These are phyloP conservation scores for Gossypium anomalum DNA, from an alignment of 345 rosid species.

Conservation along the genomic window DNA sequence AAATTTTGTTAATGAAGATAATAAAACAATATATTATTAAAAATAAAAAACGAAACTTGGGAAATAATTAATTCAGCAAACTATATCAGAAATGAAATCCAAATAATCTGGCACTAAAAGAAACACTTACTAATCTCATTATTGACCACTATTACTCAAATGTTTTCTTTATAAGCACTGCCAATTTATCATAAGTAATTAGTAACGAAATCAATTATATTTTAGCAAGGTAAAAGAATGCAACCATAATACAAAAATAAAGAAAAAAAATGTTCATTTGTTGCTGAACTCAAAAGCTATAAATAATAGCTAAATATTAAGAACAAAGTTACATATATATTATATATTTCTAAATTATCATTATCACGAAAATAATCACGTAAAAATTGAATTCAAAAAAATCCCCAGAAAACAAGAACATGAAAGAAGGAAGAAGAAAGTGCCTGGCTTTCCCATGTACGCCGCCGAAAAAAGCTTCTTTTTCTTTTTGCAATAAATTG, in stretches of 20 bases:
- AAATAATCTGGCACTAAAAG: too few relatives aligned
- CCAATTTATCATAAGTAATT: too few relatives aligned
- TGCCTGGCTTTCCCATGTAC: conserved; percentile 72
- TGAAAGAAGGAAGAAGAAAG: conserved; percentile 6
- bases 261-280: neutral
- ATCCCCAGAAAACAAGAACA: neutral
- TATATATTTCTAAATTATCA: neutral
- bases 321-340: neutral
- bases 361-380: neutral
- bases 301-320: neutral
- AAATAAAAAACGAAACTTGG: too few relatives aligned
- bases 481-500: neutral
- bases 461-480: conserved; percentile 24
- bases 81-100: too few relatives aligned
- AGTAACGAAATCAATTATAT: too few relatives aligned
- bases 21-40: too few relatives aligned
- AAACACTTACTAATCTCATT: too few relatives aligned
- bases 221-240: too few relatives aligned
- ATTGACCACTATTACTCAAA: too few relatives aligned
- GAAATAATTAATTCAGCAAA: too few relatives aligned
- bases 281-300: neutral
- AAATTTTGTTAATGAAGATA: too few relatives aligned
- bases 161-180: too few relatives aligned
- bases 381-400: neutral
- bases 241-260: neutral